Conservation (phyloP, 805 yeast species). For the Lipomyces kockii region DNA sequence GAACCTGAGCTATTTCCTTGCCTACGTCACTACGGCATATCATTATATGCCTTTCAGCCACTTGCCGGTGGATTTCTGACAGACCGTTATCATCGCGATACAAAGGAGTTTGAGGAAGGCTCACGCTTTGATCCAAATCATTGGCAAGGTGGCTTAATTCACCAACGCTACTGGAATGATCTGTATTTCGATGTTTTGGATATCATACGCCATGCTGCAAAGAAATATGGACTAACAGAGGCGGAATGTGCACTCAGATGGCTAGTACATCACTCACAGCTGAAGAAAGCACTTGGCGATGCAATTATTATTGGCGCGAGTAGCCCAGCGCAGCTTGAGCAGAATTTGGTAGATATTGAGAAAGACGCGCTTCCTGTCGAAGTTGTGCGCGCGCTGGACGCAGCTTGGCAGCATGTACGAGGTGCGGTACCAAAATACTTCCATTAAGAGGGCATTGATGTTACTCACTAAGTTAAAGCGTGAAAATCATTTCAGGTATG, state of each 20-base stretch:
- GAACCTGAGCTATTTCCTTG: conserved; percentile 31
- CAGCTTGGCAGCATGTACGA: not conserved
- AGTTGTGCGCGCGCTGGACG: conserved; percentile 33
- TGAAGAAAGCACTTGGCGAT: conserved; percentile 33
- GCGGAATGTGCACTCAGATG: conserved; percentile 26
- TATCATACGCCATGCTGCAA: conserved; percentile 5
- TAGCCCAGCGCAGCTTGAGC: conserved; percentile 33
- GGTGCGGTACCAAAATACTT: not conserved
- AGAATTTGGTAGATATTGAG: conserved; percentile 34
- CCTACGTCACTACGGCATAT: conserved; percentile 33
- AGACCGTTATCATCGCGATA: conserved; percentile 4
- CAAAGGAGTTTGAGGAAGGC: not conserved
- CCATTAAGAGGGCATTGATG: not conserved
- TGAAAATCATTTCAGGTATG: too few species aligned
- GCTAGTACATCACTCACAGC: conserved; percentile 37
- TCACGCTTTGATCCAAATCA: conserved; percentile 1
- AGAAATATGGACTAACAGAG: conserved; percentile 6
- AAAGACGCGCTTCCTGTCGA: conserved; percentile 38
- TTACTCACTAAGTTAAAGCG: too few species aligned
- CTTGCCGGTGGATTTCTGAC: conserved; percentile 13
- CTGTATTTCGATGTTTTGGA: conserved; percentile 8
- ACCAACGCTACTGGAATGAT: not conserved
- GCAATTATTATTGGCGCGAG: conserved; percentile 41
- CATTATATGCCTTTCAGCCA: conserved; percentile 41
- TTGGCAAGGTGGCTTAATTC: not conserved